phyloP scores from a whole-genome alignment of 192 early-diverging fungal genomes.

The Dissophora ornata region DNA sequence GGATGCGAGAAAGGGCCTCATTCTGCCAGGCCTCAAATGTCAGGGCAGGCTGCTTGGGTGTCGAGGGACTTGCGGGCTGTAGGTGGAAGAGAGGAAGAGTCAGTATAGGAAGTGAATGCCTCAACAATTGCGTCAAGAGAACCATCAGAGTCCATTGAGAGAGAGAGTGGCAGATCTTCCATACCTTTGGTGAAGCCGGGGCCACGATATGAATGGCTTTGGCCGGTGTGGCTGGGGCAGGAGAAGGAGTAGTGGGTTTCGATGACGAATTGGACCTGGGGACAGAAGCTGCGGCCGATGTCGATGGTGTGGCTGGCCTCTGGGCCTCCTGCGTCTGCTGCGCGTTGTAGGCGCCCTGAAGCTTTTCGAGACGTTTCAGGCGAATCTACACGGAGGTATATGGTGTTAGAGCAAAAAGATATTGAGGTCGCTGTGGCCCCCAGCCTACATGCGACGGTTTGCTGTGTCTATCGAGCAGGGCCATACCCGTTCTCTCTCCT shows the following conservation, averaged over 20 bases:
- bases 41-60: conserved; percentile 47
- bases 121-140: too few species aligned
- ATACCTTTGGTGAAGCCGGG: conserved; percentile 8
- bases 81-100: too few species aligned
- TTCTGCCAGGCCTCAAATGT: conserved; percentile 85
- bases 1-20: conserved; percentile 79
- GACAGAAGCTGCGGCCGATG: conserved; percentile 21
- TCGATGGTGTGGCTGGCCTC: conserved; percentile 4
- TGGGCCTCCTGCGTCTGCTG: conserved; percentile 22
- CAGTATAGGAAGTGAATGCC: too few species aligned
- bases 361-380: conserved; percentile 71
- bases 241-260: background rate
- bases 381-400: conserved; percentile 76
- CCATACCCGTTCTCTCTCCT: conserved; percentile 44
- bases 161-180: background rate
- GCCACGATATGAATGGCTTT: conserved; percentile 3
- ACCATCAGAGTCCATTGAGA: too few species aligned
- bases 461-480: background rate
- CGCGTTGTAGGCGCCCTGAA: conserved; percentile 47
- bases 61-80: conserved; percentile 23
- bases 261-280: conserved; percentile 19
- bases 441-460: too few species aligned
- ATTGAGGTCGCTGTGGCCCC: too few species aligned
- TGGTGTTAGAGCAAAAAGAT: too few species aligned
- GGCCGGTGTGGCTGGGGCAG: conserved; percentile 6